Evolutionary conservation across 1,284 basidiomycete species (phyloP).

Genomic region (Schizophyllum amplum): DNA sequence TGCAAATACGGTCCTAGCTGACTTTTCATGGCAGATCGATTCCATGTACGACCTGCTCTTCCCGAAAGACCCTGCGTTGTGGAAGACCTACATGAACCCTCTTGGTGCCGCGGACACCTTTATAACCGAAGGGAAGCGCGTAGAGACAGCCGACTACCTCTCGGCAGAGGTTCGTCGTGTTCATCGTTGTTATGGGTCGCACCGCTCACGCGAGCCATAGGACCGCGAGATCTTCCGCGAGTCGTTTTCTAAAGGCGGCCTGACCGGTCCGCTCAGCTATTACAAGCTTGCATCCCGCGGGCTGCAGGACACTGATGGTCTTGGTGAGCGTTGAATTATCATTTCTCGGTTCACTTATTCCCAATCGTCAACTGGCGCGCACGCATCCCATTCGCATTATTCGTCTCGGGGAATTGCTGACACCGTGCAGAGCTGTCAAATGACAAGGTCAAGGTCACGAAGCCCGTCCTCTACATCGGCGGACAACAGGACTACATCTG

Average conservation of each 20-base stretch:
- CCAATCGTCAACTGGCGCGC: too few species aligned
- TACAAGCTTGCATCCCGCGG: not conserved
- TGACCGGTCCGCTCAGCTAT: constrained; percentile 8
- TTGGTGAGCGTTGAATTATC: not conserved
- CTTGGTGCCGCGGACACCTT: constrained; percentile 4
- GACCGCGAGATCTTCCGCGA: not conserved
- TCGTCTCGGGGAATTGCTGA: constrained; percentile 9
- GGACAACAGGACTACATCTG: constrained; percentile 10
- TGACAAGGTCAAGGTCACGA: constrained; percentile 6
- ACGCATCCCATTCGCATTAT: not conserved
- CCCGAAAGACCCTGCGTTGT: not conserved
- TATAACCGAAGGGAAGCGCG: constrained; percentile 1
- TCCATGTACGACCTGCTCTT: constrained; percentile 7
- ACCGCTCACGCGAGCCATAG: not conserved
- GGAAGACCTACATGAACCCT: constrained; percentile 5
- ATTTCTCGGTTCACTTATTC: too few species aligned
- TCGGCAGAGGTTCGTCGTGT: constrained; percentile 2
- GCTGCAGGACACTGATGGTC: not conserved
- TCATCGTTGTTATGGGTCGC: not conserved
- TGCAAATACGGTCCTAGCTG: not conserved
- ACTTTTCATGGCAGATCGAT: constrained; percentile 7
- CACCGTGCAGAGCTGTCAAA: constrained; percentile 1
- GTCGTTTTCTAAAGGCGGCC: not conserved
- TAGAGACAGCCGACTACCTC: constrained; percentile 3
- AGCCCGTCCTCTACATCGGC: constrained; percentile 14